A percentile compares a stretch with the other conserved stretches of the same genome.
phyloP scores from a whole-genome alignment of 495 filamentous ascomycete species.

The Xylaria nigripes region DNA sequence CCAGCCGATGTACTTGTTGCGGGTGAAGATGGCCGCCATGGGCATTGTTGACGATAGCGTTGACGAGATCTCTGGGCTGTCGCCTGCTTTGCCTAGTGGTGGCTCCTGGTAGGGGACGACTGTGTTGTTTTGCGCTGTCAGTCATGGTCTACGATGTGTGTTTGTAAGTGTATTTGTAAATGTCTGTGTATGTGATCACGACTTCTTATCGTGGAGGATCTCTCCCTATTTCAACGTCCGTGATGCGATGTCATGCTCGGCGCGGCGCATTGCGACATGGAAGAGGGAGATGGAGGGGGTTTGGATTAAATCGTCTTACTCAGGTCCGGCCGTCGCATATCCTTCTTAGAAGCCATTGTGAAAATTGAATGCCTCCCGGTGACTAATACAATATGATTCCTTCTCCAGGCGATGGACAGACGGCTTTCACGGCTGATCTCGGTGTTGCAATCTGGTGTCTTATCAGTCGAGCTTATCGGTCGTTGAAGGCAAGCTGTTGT shows the following conservation, averaged over 20 bases:
- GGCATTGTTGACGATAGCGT: slow-evolving; percentile 77
- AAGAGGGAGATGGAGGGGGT: neutral
- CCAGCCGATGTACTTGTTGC: slow-evolving; percentile 87
- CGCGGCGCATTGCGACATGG: neutral
- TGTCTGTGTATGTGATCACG: too few relatives aligned
- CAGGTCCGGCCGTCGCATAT: slow-evolving; percentile 79
- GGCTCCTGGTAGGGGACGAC: slow-evolving; percentile 47
- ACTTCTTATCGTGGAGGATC: neutral
- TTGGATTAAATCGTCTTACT: slow-evolving; percentile 43
- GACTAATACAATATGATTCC: neutral
- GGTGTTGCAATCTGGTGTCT: too few relatives aligned
- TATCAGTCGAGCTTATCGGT: too few relatives aligned
- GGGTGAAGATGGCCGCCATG: slow-evolving; percentile 91
- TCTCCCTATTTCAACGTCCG: too few relatives aligned
- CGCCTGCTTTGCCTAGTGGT: slow-evolving; percentile 35
- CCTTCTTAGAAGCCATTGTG: slow-evolving; percentile 69
- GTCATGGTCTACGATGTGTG: too few relatives aligned
- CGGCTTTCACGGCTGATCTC: too few relatives aligned
- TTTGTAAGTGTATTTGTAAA: too few relatives aligned
- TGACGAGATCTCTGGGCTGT: slow-evolving; percentile 45
- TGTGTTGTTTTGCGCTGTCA: slow-evolving; percentile 14
- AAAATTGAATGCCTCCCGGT: neutral
- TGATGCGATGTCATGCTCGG: slow-evolving; percentile 6
- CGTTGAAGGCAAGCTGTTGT: too few relatives aligned
- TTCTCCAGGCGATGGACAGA: too few relatives aligned